Evolutionary conservation across 2,329 filamentous ascomycete species (phyloP).

Genomic region (Blastomyces parvus): DNA sequence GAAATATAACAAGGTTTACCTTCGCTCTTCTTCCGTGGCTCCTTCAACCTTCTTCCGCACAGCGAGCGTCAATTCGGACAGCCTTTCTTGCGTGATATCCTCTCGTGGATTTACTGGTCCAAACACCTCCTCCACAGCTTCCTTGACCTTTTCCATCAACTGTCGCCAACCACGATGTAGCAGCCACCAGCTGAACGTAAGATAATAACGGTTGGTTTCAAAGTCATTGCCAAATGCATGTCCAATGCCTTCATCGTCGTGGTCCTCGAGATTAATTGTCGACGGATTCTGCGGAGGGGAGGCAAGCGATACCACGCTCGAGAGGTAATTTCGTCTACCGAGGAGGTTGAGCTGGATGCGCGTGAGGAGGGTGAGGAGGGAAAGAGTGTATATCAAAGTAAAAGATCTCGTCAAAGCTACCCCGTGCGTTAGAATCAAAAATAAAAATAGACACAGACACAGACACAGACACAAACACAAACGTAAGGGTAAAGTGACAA

Average conservation of each 20-base stretch:
- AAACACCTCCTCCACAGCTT: conserved; percentile 82
- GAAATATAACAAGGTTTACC: conserved; percentile 25
- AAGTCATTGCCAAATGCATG: conserved; percentile 86
- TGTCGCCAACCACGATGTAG: conserved; percentile 82
- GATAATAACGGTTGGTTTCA: conserved; percentile 86
- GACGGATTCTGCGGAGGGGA: conserved; percentile 60
- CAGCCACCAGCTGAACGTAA: conserved; percentile 98
- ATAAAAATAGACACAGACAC: background rate
- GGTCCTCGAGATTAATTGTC: conserved; percentile 82
- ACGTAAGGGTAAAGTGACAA: too few relatives aligned
- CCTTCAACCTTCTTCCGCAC: conserved; percentile 82
- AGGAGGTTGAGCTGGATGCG: conserved; percentile 95
- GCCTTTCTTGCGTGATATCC: conserved; percentile 68
- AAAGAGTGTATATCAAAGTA: conserved; percentile 83
- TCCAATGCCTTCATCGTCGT: conserved; percentile 74
- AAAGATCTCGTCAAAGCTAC: conserved; percentile 76
- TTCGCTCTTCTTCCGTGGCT: conserved; percentile 53
- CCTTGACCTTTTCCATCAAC: conserved; percentile 68
- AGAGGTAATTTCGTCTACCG: conserved; percentile 88
- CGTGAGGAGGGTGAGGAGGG: conserved; percentile 81
- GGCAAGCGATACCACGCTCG: conserved; percentile 84
- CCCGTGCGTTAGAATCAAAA: conserved; percentile 7
- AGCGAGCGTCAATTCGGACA: conserved; percentile 71
- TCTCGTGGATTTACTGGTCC: conserved; percentile 82
- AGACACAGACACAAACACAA: too few relatives aligned